Conservation (phyloP, 139 green algal species). For the Volvox reticuliferus region DNA sequence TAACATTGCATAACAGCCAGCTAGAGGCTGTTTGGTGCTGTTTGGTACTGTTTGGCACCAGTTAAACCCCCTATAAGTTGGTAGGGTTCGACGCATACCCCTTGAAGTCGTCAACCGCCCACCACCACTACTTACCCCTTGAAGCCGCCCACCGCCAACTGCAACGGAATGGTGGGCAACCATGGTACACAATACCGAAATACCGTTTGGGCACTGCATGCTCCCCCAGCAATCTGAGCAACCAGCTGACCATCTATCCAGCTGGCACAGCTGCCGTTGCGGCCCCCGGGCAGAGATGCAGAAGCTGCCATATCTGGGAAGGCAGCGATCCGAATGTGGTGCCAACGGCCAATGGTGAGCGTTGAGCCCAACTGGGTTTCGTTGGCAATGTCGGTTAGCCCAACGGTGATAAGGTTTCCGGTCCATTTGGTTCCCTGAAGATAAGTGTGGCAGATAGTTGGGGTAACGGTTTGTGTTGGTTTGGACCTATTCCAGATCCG, state of each 20-base stretch:
- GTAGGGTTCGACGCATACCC: too few relatives aligned
- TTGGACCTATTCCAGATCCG: too few relatives aligned
- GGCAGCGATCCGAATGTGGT: slow-evolving; percentile 19
- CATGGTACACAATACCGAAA: background rate
- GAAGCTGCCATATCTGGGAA: background rate
- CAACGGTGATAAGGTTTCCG: slow-evolving; percentile 2
- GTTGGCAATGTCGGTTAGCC: background rate
- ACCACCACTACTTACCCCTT: background rate
- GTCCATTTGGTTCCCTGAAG: slow-evolving; percentile 18
- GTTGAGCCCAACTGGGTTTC: background rate
- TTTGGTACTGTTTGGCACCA: too few relatives aligned
- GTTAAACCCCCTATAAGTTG: too few relatives aligned
- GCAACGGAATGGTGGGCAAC: background rate
- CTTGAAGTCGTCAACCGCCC: too few relatives aligned
- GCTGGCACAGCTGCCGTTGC: background rate
- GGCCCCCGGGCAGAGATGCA: background rate
- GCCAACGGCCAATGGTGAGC: slow-evolving; percentile 35
- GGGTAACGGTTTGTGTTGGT: too few relatives aligned
- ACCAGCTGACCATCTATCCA: slow-evolving; percentile 35
- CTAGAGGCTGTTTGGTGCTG: too few relatives aligned
- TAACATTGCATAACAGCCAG: too few relatives aligned
- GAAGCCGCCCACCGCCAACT: slow-evolving; percentile 18
- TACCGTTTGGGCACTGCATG: background rate
- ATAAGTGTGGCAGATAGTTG: too few relatives aligned
- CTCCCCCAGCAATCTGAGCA: background rate